Evolutionary conservation across 768 basidiomycete species (phyloP), one percentile per base, ranked within the genome.

Genomic region (Agaricus sinodeliciosus): DNA sequence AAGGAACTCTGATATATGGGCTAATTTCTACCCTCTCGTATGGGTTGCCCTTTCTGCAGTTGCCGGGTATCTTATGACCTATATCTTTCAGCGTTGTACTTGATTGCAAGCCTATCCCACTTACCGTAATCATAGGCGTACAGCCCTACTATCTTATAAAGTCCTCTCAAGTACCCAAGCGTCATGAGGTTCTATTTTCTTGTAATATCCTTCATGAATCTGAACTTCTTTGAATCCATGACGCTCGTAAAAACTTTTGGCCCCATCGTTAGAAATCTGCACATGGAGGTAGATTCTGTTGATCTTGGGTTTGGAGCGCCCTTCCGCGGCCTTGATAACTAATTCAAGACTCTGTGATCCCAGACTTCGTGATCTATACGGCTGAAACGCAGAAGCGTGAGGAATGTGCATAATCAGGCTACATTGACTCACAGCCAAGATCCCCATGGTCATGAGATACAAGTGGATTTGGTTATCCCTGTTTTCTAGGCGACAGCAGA

Each of bases 391-490:
- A 37, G 42, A 22, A 48, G 34, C 34, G 35, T 37, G 44, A 54
- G 42, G 26, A 25, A 34, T 55, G 27, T 40, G 15, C 35, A 52
- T 16, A 31, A 48, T 27, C 26, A 36, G 56, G 16, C 43, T 43
- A 48, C n/a, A 28, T 48, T 37, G 54, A 71, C 82, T 69, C 72
- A 93, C 90, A 51, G 90, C 90, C 51, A 94, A 81, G 57, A 94
- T 71, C 41, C 91, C 93, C 84, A 94, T 85, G 46, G 93, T 94
- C 85, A 93, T 90, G 63, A 94, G 76, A 70, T 94, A 94, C 55
- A 90, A 69, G 43, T 75, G 73, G 41, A 69, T 72, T 59, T 74
- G 68, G 42, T 72, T 77, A 61, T 79, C 76, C 61, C 81, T 80
- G 49, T 72, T 77, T 68, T 95, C 92, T 55, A 93, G 67, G 54